These are phyloP conservation scores for Aspergillus quadrilineatus DNA, from an alignment of 2,329 filamentous ascomycete species.

Conservation along the genomic window DNA sequence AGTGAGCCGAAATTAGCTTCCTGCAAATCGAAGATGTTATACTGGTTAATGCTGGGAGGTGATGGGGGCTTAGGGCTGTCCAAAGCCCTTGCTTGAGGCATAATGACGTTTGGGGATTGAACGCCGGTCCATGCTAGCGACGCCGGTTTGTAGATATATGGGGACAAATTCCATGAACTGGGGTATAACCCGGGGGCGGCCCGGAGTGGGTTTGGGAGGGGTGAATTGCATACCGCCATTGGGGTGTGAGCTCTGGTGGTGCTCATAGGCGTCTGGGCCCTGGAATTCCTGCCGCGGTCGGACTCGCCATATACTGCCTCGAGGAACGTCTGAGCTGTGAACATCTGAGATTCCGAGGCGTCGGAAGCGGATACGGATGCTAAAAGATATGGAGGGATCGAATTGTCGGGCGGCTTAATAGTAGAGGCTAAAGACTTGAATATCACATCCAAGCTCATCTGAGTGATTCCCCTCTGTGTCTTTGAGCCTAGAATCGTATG, in stretches of 20 bases:
- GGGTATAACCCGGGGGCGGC: slow-evolving; percentile 20
- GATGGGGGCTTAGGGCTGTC: slow-evolving; percentile 16
- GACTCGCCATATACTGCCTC: slow-evolving; percentile 73
- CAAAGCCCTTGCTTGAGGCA: slow-evolving; percentile 17
- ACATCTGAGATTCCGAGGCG: slow-evolving; percentile 74
- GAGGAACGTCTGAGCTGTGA: slow-evolving; percentile 72
- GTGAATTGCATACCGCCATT: slow-evolving; percentile 43
- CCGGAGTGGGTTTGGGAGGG: slow-evolving; percentile 28
- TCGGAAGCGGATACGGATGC: slow-evolving; percentile 75
- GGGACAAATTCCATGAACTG: slow-evolving; percentile 1
- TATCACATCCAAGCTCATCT: slow-evolving; percentile 84
- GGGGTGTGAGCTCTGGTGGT: slow-evolving; percentile 46
- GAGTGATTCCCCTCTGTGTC: slow-evolving; percentile 82
- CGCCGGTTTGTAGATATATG: slow-evolving; percentile 2
- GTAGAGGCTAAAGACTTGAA: slow-evolving; percentile 77
- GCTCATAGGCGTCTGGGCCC: slow-evolving; percentile 68
- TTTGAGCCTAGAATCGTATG: slow-evolving; percentile 93
- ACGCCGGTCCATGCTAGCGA: slow-evolving; percentile 1
- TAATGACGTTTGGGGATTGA: not conserved
- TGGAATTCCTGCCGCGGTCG: slow-evolving; percentile 60
- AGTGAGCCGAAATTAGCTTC: slow-evolving; percentile 43
- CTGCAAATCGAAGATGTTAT: slow-evolving; percentile 22
- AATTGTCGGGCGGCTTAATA: slow-evolving; percentile 60
- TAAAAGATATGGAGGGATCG: slow-evolving; percentile 61
- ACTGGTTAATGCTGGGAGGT: slow-evolving; percentile 27